Evolutionary conservation across 345 rosid species (phyloP).

Genomic region (Cochlearia excelsa): DNA sequence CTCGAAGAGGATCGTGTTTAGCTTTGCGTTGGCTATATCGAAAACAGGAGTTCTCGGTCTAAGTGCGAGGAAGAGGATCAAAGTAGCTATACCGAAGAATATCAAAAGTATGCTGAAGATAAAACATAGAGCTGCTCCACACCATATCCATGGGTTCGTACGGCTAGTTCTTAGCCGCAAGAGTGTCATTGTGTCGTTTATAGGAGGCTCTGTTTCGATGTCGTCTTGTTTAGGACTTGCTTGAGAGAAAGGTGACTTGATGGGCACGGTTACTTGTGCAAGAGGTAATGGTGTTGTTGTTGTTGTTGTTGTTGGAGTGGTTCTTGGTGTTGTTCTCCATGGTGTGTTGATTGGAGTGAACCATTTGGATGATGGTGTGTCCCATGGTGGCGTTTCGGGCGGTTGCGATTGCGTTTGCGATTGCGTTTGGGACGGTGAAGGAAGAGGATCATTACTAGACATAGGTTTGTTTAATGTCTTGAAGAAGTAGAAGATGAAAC

Average conservation of each 20-base stretch:
- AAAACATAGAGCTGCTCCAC: constrained; percentile 64
- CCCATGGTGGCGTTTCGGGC: constrained; percentile 42
- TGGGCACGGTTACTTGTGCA: constrained; percentile 41
- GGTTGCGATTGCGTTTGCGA: constrained; percentile 14
- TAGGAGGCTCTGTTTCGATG: constrained; percentile 24
- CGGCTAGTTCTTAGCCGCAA: constrained; percentile 44
- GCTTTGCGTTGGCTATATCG: constrained; percentile 67
- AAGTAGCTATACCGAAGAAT: constrained; percentile 72
- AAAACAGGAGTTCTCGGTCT: constrained; percentile 69
- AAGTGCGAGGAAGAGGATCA: constrained; percentile 56
- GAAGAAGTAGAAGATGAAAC: constrained; percentile 21
- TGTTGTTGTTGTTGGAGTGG: constrained; percentile 15
- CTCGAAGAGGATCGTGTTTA: constrained; percentile 72
- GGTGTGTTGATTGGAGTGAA: constrained; percentile 36
- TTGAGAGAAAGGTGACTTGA: constrained; percentile 36
- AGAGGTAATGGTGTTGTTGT: constrained; percentile 37
- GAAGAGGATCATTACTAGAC: constrained; percentile 37
- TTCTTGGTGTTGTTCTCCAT: constrained; percentile 39
- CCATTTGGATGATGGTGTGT: constrained; percentile 34
- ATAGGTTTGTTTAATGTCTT: constrained; percentile 30
- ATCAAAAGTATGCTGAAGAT: constrained; percentile 72
- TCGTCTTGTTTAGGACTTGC: background rate
- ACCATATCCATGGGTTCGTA: constrained; percentile 71
- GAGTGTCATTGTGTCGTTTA: constrained; percentile 25
- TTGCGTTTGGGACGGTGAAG: constrained; percentile 22